Conservation (phyloP, 1,139 yeast genomes). For the Geotrichum histeridarum region DNA sequence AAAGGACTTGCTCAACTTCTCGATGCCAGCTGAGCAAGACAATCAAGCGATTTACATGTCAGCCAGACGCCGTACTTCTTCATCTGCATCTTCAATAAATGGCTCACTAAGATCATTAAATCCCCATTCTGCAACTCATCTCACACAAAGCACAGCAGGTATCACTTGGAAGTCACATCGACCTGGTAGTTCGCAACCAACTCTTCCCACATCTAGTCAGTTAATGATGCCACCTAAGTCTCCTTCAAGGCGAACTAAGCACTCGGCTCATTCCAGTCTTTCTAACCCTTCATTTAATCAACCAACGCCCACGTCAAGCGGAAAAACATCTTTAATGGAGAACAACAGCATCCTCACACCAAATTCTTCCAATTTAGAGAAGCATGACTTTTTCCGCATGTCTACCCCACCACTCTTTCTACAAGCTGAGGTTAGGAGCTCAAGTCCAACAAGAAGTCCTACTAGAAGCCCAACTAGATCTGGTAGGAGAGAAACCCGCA, state of each 20-base stretch:
- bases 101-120: too few species aligned
- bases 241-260: conserved; percentile 11
- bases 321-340: too few species aligned
- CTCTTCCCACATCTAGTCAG: background rate
- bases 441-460: conserved; percentile 5
- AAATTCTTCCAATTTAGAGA: background rate
- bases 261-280: conserved; percentile 4
- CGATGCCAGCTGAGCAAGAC: background rate
- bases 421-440: background rate
- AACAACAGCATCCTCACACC: too few species aligned
- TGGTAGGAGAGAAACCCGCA: background rate
- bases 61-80: too few species aligned
- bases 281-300: background rate
- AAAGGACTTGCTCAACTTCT: conserved; percentile 15
- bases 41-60: too few species aligned
- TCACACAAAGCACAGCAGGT: too few species aligned
- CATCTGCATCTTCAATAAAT: too few species aligned
- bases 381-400: background rate
- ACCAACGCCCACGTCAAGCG: background rate
- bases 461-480: background rate
- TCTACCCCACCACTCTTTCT: background rate
- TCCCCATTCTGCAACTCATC: too few species aligned
- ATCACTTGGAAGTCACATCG: background rate
- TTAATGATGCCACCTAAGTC: conserved; percentile 9
- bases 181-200: background rate